Conservation (phyloP, 192 early-diverging fungal genomes). For the Coemansia sp. region DNA sequence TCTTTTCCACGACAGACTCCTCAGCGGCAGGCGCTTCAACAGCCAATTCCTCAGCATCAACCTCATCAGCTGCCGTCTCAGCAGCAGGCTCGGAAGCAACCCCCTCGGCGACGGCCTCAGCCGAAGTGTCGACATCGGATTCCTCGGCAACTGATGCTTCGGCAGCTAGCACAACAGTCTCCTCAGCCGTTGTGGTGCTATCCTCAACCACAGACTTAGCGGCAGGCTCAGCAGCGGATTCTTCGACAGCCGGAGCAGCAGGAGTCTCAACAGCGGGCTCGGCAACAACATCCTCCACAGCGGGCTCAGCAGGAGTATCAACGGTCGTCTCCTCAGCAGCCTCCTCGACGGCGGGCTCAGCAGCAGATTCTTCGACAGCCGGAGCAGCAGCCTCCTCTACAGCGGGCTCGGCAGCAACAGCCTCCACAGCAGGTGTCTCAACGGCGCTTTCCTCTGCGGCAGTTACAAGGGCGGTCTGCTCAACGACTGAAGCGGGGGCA, state of each 20-base stretch:
- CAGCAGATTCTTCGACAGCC: background rate
- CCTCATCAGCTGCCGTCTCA: background rate
- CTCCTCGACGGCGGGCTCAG: background rate
- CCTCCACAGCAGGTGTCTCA: background rate
- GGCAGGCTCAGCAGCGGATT: background rate
- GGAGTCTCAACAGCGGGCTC: conserved; percentile 1
- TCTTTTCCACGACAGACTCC: background rate
- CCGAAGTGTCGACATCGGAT: background rate
- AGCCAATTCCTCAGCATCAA: background rate
- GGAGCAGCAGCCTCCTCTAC: background rate
- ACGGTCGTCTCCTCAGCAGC: background rate
- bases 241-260: background rate
- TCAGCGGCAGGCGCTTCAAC: background rate
- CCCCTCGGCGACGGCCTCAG: background rate
- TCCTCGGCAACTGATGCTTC: conserved; percentile 3
- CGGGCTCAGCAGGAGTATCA: background rate
- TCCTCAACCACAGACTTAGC: background rate
- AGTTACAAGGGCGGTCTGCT: background rate
- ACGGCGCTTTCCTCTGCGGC: background rate
- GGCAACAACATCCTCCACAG: background rate
- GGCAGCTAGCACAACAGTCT: background rate
- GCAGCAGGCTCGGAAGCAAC: background rate
- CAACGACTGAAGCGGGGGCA: background rate
- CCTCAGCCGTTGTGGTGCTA: too few relatives aligned
- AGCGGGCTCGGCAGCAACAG: background rate